Conservation (phyloP, 1,139 yeast genomes). For the Lodderomyces pseudojiufengensis region DNA sequence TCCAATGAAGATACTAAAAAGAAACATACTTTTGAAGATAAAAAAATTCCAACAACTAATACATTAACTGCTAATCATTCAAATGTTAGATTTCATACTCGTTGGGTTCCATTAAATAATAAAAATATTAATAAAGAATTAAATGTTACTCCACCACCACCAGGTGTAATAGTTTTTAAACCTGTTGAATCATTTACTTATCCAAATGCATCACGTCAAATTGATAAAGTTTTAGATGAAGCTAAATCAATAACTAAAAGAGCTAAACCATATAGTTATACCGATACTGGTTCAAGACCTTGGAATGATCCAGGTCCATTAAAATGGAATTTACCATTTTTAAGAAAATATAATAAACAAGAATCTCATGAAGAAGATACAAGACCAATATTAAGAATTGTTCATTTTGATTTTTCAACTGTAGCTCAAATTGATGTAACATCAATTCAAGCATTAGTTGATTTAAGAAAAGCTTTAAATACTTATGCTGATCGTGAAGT, state of each 20-base stretch:
- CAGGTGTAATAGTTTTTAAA: conserved; percentile 83
- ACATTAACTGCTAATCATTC: conserved; percentile 21
- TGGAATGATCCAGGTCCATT: conserved; percentile 90
- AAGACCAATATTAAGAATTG: conserved; percentile 65
- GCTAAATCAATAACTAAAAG: conserved; percentile 60
- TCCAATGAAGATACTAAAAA: conserved; percentile 21
- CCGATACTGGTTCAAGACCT: conserved; percentile 66
- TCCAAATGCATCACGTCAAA: conserved; percentile 73
- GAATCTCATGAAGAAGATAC: conserved; percentile 31
- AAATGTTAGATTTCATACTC: conserved; percentile 49
- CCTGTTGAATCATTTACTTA: conserved; percentile 79
- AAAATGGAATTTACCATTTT: conserved; percentile 34
- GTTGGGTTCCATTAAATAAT: conserved; percentile 77
- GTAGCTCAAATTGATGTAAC: conserved; percentile 78
- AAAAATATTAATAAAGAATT: conserved; percentile 56
- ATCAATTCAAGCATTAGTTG: conserved; percentile 73
- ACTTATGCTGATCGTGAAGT: conserved; percentile 78
- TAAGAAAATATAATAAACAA: conserved; percentile 15
- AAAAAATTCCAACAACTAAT: conserved; percentile 23
- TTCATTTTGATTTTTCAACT: conserved; percentile 78
- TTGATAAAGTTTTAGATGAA: conserved; percentile 67
- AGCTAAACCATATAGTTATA: conserved; percentile 46
- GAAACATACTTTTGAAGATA: conserved; percentile 14
- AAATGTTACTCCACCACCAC: conserved; percentile 73
- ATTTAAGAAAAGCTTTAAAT: conserved; percentile 68